Evolutionary conservation across 1,284 basidiomycete genomes (phyloP), one percentile per base, ranked within the genome.

Genomic region (Coniferiporia sulphurascens): DNA sequence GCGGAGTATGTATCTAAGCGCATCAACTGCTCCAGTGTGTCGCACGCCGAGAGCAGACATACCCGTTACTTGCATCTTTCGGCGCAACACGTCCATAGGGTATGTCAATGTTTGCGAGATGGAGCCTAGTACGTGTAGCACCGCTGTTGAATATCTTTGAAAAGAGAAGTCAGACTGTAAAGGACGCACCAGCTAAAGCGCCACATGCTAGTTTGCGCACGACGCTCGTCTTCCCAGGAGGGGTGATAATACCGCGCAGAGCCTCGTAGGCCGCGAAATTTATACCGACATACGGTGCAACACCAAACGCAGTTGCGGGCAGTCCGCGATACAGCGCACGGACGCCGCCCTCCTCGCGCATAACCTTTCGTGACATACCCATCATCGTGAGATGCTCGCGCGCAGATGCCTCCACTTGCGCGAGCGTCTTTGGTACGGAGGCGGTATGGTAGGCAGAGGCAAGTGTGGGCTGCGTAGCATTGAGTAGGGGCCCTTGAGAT

Each of bases 11-110:
- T 80, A 81, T 59, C 73, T 72, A 64, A 95, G 74, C 1, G 89
- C 91, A 68, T 94, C 88, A 59, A 91, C 68, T 15, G 89, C 93
- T 27, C 93, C 91, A 52, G 74, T 85, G 73, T 94, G 94, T 68
- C 84, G 83, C 63, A 83, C 74, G 46, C 82, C 80, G 60, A 87
- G 67, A 61, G 81, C 74, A 58, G 80, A 74, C 87, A 98, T 89
- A 1, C 95, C 96, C 1, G 87, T 85, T 58, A 96, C 92, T 72
- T 99, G 96, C 89, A 99, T 95, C 75, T 97, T 94, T 53, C 96
- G 80, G 46, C 96, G 80, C 56, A 98, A 74, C 0, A 98, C 93
- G 71, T 99, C 96, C 68, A 98, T 91, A 0, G 96, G 96, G 70
- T 97, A 98, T 6, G 96, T 98, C 66, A 98, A 74, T 38, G 94